phyloP scores from a whole-genome alignment of 306 rosid genomes.

The Cucurbita moschata region DNA sequence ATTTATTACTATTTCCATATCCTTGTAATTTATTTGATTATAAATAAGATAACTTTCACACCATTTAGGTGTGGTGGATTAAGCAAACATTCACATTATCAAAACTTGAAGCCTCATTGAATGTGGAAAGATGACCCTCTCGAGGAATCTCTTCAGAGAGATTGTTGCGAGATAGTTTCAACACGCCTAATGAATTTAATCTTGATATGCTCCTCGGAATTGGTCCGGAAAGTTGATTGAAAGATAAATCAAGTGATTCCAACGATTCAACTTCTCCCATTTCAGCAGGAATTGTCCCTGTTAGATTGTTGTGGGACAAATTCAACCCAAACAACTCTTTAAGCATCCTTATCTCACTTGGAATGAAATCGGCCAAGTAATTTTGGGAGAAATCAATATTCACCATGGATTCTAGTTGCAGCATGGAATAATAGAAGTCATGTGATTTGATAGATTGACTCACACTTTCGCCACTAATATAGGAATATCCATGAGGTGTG shows the following conservation, averaged over 20 bases:
- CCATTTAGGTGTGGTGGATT: no score
- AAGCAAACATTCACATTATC: no score
- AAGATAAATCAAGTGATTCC: not conserved
- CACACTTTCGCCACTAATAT: no score
- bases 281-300: not conserved
- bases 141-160: not conserved
- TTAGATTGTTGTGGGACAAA: not conserved
- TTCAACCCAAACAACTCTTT: not conserved
- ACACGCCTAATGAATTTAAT: not conserved
- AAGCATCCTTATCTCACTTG: not conserved
- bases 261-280: not conserved
- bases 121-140: not conserved
- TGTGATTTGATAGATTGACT: not conserved
- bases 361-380: not conserved
- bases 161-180: not conserved
- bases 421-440: fast-evolving
- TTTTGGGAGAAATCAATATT: not conserved
- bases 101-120: not conserved
- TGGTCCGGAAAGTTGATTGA: not conserved
- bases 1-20: no score
- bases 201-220: not conserved
- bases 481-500: no score
- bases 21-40: no score
- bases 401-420: fast-evolving
- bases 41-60: no score